These are phyloP conservation scores for Macrophomina tecta DNA, from an alignment of 2,329 filamentous ascomycete genomes.

Conservation along the genomic window DNA sequence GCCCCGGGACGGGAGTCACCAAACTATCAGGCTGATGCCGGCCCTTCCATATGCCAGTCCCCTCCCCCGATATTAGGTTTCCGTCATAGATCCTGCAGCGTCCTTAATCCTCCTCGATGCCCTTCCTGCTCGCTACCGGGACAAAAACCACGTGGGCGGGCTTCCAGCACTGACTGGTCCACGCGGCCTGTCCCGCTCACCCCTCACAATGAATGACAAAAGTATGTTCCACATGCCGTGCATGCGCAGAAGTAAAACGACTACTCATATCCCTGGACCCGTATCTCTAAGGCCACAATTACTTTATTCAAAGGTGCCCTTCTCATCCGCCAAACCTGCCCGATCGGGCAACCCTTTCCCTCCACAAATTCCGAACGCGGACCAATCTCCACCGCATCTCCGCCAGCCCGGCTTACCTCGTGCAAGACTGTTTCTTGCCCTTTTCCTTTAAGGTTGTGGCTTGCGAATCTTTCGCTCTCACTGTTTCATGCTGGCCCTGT, in stretches of 20 bases:
- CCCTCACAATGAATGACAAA: neutral
- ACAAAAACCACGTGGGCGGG: neutral
- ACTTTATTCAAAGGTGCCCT: neutral
- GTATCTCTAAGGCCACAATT: neutral
- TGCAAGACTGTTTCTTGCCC: no score
- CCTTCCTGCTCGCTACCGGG: neutral
- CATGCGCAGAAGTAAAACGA: neutral
- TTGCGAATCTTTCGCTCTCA: neutral
- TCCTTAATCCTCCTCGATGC: neutral
- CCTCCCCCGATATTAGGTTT: neutral
- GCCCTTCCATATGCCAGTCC: neutral
- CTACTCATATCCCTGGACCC: neutral
- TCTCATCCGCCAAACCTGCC: neutral
- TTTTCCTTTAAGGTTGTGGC: neutral
- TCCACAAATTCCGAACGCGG: no score
- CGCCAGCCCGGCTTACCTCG: neutral
- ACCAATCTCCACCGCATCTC: neutral
- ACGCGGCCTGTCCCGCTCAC: neutral
- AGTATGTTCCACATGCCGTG: neutral
- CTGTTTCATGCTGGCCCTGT: no score
- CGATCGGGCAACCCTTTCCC: no score
- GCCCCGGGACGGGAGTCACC: no score
- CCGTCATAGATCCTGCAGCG: neutral
- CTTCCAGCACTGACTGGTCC: neutral
- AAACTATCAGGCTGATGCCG: neutral